Base-by-base conservation (phyloP, 768 basidiomycete species). In the Mycena kentingensis region DNA sequence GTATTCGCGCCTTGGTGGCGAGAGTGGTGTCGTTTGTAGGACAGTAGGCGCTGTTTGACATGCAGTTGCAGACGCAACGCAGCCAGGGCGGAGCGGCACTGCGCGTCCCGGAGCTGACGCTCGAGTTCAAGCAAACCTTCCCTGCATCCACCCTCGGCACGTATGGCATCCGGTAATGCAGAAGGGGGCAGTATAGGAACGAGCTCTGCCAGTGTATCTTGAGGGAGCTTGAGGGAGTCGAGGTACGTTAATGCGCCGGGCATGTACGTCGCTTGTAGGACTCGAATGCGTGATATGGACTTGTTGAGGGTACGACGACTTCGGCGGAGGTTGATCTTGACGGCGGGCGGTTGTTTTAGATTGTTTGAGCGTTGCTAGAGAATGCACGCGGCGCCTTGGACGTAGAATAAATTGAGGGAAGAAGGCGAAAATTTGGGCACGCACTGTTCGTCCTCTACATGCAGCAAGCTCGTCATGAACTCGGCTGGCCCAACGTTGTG, bases 381-480 rank as follows among this genome's bases (percentile, higher is more conserved):
- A 24, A 11, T 27, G 28, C 2, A 51, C 31, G 5, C 22, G 28
- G 3, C 52, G 38, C 25, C 39, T n/a, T 46, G 32, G 8, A 27
- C n/a, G n/a, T 2, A 10, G 12, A 4, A 1, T n/a, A 2, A 32
- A 7, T 19, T 27, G 13, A 29, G 4, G 18, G 24, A 15, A 28
- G 25, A 7, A 10, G n/a, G 11, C 10, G 24, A 22, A 24, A 3
- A 31, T 24, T 4, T n/a, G n/a, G n/a, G 5, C 3, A 51, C 59
- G 18, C 26, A 65, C 62, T 65, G 63, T 38, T 63, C 48, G 1
- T 60, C 62, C 21, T 65, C 63, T 1, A 63, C 34, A 21, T 61
- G 60, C 16, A 58, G 13, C 4, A 54, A 62, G 5, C 25, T 31
- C 3, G 21, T 25, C 3, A 65, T 51, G 3, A 65, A 53, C 7